These are phyloP conservation scores for Penicillium lagena DNA, from an alignment of 495 filamentous ascomycete species.

Conservation along the genomic window DNA sequence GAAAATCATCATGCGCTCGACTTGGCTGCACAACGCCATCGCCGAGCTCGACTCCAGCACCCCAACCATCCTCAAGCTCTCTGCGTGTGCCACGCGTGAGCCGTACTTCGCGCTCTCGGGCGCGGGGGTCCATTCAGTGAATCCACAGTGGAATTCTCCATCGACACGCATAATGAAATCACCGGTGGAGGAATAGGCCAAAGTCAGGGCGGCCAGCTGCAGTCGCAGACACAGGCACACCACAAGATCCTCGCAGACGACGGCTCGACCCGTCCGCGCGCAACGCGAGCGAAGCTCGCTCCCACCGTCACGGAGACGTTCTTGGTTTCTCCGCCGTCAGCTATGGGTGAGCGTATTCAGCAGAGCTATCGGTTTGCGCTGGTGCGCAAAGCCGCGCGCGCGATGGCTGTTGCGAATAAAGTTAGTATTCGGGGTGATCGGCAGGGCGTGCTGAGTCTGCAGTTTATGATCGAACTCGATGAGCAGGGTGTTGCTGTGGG, in stretches of 20 bases:
- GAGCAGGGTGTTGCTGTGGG: constrained; percentile 20
- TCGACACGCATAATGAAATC: constrained; percentile 47
- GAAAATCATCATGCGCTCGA: constrained; percentile 90
- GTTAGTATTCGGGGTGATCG: constrained; percentile 84
- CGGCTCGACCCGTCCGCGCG: constrained; percentile 29
- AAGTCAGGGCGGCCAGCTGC: background rate
- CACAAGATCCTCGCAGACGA: constrained; percentile 28
- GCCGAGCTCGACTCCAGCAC: constrained; percentile 70
- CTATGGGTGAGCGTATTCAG: constrained; percentile 31
- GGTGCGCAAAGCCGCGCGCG: constrained; percentile 73
- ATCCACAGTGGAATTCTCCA: constrained; percentile 77
- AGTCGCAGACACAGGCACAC: constrained; percentile 7
- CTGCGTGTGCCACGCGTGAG: constrained; percentile 49
- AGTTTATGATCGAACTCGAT: constrained; percentile 89
- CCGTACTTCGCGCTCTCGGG: constrained; percentile 69
- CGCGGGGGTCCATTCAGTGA: constrained; percentile 71
- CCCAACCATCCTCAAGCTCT: constrained; percentile 57
- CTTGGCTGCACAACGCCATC: constrained; percentile 78
- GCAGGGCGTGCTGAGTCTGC: constrained; percentile 85
- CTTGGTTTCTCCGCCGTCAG: constrained; percentile 36
- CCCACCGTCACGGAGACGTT: constrained; percentile 46
- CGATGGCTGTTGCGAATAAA: constrained; percentile 87
- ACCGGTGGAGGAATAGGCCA: constrained; percentile 1
- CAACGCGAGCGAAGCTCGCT: constrained; percentile 40
- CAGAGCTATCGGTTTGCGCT: constrained; percentile 72